Conservation (phyloP, 148 eudicot genomes). For the Fagopyrum homotropicum region DNA sequence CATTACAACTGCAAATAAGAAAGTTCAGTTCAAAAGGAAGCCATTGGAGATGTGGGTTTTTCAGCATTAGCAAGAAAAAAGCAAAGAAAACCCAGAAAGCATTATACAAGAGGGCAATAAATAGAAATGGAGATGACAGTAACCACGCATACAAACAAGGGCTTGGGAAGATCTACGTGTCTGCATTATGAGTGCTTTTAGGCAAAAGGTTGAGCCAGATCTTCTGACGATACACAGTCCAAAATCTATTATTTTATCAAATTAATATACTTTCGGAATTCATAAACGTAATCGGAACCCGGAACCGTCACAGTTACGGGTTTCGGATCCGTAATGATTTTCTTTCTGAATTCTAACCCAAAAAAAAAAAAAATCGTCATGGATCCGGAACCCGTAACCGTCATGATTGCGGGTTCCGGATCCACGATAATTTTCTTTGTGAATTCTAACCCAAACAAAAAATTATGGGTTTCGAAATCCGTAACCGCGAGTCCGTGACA, state of each 20-base stretch:
- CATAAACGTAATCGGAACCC: too few relatives aligned
- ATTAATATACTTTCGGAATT: too few relatives aligned
- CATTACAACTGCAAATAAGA: not conserved
- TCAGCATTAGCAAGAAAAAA: not conserved
- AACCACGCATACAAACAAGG: not conserved
- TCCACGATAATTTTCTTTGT: too few relatives aligned
- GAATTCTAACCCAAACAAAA: too few relatives aligned
- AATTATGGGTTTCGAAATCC: too few relatives aligned
- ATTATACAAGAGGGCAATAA: not conserved
- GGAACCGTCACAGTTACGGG: too few relatives aligned
- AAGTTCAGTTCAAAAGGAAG: not conserved
- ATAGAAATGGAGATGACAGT: slow-evolving; percentile 3
- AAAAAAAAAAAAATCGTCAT: too few relatives aligned
- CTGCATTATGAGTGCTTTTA: slow-evolving; percentile 1
- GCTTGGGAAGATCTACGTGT: slow-evolving; percentile 3
- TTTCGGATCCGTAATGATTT: too few relatives aligned
- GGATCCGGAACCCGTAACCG: too few relatives aligned
- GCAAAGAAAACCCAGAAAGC: not conserved
- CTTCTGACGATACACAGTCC: not conserved
- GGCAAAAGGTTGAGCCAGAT: slow-evolving; percentile 5
- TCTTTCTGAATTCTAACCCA: too few relatives aligned
- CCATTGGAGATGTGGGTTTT: slow-evolving; percentile 12
- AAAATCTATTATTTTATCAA: not conserved
- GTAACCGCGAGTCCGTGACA: too few relatives aligned
- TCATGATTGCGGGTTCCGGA: too few relatives aligned